These are phyloP conservation scores for Backusella morwellensis DNA, from an alignment of 192 early-diverging fungal genomes.

Conservation along the genomic window DNA sequence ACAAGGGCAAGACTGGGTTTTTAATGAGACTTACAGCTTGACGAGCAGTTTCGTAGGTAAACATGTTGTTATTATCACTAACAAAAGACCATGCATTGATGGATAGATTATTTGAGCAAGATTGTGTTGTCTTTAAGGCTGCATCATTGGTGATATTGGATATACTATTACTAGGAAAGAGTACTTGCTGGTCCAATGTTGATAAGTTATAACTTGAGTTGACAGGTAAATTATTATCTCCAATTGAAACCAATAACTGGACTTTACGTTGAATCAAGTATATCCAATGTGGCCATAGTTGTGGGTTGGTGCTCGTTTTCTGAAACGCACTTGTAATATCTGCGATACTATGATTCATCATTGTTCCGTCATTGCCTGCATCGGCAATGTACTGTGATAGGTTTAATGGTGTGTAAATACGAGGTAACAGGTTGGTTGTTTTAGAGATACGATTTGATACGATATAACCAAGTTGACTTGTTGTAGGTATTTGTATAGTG, in stretches of 20 bases:
- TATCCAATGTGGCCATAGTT: conserved; percentile 19
- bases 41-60: not conserved
- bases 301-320: not conserved
- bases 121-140: not conserved
- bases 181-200: not conserved
- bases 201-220: conserved; percentile 1
- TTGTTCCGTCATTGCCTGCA: not conserved
- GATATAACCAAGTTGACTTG: not conserved
- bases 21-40: not conserved
- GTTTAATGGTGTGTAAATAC: conserved; percentile 25
- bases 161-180: not conserved
- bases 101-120: not conserved
- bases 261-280: conserved; percentile 11
- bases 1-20: too few species aligned
- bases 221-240: not conserved
- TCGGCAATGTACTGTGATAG: not conserved
- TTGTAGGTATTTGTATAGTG: not conserved
- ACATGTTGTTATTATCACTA: not conserved
- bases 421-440: not conserved
- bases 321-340: not conserved
- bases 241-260: conserved; percentile 25
- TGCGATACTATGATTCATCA: not conserved
- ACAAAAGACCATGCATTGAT: not conserved
- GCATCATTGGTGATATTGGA: not conserved
- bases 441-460: not conserved